Evolutionary conservation across 257 asterid genomes (phyloP).

Genomic region (Paulownia fortunei): DNA sequence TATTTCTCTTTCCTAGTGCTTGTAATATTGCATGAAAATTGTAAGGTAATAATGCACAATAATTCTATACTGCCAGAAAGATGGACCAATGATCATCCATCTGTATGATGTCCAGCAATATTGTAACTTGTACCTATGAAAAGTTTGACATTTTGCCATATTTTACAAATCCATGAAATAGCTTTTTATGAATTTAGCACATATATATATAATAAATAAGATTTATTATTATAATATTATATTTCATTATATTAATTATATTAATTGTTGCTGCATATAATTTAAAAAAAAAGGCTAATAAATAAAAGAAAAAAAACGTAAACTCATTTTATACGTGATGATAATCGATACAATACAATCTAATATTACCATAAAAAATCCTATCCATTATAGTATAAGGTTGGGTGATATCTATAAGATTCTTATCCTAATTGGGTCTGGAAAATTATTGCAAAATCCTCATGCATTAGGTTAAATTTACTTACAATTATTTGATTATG

Average conservation of each 20-base stretch:
- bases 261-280: no score
- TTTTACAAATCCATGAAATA: not conserved
- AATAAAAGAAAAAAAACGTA: not conserved
- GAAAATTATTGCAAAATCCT: not conserved
- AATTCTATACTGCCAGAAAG: conserved; percentile 17
- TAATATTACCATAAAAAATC: no score
- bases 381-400: no score
- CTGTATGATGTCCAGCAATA: conserved; percentile 30
- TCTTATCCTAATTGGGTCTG: not conserved
- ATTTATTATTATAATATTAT: no score
- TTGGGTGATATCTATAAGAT: not conserved
- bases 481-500: no score
- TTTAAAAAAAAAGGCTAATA: no score
- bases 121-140: conserved; percentile 35
- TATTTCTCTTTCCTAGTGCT: not conserved
- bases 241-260: no score
- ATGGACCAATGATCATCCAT: conserved; percentile 32
- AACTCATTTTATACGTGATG: no score
- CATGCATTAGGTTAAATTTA: no score
- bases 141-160: not conserved
- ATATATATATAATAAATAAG: no score
- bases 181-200: conserved; percentile 11
- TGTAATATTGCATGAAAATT: conserved; percentile 9
- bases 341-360: no score
- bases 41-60: conserved; percentile 12